Percentiles rank a stretch among this genome's conserved stretches.
phyloP scores from a whole-genome alignment of 306 rosid genomes.

The Oxytropis ochrocephala region DNA sequence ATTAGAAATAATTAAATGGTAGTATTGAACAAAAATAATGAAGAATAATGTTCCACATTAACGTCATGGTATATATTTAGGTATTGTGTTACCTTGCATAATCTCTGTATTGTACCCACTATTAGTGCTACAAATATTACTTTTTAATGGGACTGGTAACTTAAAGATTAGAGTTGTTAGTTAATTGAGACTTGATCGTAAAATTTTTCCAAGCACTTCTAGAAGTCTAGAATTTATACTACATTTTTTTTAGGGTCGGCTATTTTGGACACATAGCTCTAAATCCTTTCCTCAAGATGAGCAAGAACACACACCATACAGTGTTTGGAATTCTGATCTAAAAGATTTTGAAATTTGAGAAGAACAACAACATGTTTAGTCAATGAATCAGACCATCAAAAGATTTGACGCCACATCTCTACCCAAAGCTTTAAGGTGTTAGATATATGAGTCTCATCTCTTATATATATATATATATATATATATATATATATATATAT shows the following conservation, averaged over 20 bases:
- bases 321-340: no score
- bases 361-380: no score
- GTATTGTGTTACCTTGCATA: neutral
- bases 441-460: no score
- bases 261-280: neutral
- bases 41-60: neutral
- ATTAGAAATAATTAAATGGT: neutral
- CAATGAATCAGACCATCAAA: no score
- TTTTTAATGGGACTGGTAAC: neutral
- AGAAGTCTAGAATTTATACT: neutral
- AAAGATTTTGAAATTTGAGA: no score
- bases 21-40: no score
- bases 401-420: no score
- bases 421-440: no score
- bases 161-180: conserved; percentile 8
- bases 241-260: neutral
- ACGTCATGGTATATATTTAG: neutral
- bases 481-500: no score
- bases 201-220: neutral
- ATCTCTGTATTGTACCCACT: neutral
- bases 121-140: conserved; percentile 3
- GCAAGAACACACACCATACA: no score
- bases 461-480: no score
- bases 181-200: neutral
- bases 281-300: no score